A percentile compares a stretch with the other conserved stretches of the same genome.
These are phyloP conservation scores for Fusarium devonianum DNA, from an alignment of 2,329 filamentous ascomycete genomes.

Conservation along the genomic window DNA sequence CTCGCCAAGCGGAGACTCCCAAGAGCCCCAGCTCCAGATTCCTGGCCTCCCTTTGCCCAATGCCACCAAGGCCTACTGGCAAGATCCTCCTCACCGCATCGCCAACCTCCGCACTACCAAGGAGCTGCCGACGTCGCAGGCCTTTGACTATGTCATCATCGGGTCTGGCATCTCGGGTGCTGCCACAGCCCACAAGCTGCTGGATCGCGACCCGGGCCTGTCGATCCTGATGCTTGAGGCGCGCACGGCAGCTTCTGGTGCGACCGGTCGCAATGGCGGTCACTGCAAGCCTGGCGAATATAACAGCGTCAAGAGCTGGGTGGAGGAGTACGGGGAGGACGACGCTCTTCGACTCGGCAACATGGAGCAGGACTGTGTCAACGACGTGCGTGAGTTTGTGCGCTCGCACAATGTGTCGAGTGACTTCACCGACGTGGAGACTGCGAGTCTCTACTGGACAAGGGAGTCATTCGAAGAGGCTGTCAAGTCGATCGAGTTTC, in stretches of 20 bases:
- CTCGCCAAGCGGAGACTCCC: not conserved
- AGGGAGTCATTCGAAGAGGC: constrained; percentile 20
- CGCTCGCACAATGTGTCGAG: constrained; percentile 20
- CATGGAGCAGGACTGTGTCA: constrained; percentile 25
- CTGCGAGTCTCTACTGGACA: constrained; percentile 20
- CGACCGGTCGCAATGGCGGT: constrained; percentile 12
- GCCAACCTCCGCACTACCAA: constrained; percentile 21
- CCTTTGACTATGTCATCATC: constrained; percentile 28
- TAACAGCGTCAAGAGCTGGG: constrained; percentile 16
- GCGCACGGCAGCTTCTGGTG: constrained; percentile 18
- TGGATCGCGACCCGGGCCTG: constrained; percentile 11
- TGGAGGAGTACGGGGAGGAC: constrained; percentile 16
- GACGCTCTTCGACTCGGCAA: constrained; percentile 18
- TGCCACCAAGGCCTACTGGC: constrained; percentile 25
- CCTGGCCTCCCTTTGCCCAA: constrained; percentile 20
- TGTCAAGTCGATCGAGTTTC: constrained; percentile 14
- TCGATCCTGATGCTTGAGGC: constrained; percentile 25
- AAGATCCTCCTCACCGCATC: constrained; percentile 25
- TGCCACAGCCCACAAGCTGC: constrained; percentile 20
- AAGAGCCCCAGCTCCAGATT: constrained; percentile 16
- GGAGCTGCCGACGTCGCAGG: constrained; percentile 6
- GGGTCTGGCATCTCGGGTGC: constrained; percentile 22
- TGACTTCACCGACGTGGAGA: constrained; percentile 24
- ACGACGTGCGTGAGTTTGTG: constrained; percentile 23
- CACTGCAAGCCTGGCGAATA: constrained; percentile 20